phyloP scores from a whole-genome alignment of 257 asterid genomes.

The Lantana camara region DNA sequence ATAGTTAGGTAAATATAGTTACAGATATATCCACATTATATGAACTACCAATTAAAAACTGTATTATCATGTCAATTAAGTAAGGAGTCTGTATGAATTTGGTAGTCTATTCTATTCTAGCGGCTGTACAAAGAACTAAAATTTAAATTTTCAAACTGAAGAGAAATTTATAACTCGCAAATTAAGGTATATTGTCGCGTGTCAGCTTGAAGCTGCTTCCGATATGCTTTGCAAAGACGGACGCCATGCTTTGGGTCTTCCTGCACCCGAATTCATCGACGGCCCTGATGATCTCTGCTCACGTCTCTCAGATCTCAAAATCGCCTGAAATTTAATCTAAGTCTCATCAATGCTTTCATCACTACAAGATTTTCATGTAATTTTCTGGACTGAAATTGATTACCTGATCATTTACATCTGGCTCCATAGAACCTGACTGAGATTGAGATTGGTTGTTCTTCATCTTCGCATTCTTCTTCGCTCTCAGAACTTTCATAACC shows the following conservation, averaged over 20 bases:
- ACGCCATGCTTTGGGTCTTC: conserved; percentile 52
- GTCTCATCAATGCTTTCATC: too few relatives aligned
- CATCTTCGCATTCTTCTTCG: conserved; percentile 82
- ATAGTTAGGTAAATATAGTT: too few relatives aligned
- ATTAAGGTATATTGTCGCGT: too few relatives aligned
- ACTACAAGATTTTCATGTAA: too few relatives aligned
- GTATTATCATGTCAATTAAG: neutral
- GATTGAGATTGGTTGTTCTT: conserved; percentile 32
- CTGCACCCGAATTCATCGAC: conserved; percentile 26
- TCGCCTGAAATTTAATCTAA: conserved; percentile 37
- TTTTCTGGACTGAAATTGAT: neutral
- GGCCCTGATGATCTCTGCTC: conserved; percentile 44
- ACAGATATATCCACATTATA: too few relatives aligned
- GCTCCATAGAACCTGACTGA: conserved; percentile 35
- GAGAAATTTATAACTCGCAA: too few relatives aligned
- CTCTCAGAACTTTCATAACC: conserved; percentile 81
- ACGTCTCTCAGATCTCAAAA: conserved; percentile 25
- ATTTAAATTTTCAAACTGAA: too few relatives aligned
- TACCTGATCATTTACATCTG: conserved; percentile 36
- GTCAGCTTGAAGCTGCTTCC: conserved; percentile 39
- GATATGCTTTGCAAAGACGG: conserved; percentile 65
- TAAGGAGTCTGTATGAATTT: neutral
- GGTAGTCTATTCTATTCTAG: conserved; percentile 19
- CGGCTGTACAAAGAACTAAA: conserved; percentile 30
- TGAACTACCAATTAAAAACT: neutral